Evolutionary conservation across 805 yeast genomes (phyloP).

Genomic region (Spathaspora girioi): DNA sequence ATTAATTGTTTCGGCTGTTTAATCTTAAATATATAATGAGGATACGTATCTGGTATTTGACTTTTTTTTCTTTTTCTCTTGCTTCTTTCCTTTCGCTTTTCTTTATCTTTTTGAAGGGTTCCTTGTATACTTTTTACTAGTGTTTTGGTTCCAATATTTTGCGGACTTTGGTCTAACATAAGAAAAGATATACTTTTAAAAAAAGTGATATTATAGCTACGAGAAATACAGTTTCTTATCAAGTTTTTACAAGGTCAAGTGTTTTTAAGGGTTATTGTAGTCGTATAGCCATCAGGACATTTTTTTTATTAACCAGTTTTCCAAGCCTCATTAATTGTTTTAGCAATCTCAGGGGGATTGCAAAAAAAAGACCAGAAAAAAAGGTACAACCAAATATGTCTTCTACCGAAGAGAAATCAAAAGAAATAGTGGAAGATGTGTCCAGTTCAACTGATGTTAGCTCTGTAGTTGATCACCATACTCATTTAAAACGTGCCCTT

Average conservation of each 20-base stretch:
- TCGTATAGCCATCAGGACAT: too few relatives aligned
- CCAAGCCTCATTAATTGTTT: not conserved
- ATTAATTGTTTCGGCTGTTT: not conserved
- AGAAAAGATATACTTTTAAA: too few relatives aligned
- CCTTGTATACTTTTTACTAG: not conserved
- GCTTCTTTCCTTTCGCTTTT: not conserved
- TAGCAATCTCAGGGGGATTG: not conserved
- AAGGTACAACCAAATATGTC: not conserved
- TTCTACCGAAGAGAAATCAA: not conserved
- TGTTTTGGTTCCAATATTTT: not conserved
- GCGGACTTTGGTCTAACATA: not conserved
- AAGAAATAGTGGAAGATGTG: not conserved
- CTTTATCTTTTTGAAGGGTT: not conserved
- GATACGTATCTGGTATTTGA: not conserved
- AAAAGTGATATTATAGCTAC: too few relatives aligned
- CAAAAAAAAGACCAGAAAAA: not conserved
- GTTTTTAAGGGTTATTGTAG: too few relatives aligned
- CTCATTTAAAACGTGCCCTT: conserved; percentile 42
- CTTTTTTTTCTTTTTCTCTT: not conserved
- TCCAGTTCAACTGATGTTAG: not conserved
- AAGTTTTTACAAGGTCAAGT: too few relatives aligned
- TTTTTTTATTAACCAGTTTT: not conserved
- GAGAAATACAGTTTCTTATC: too few relatives aligned
- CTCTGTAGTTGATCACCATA: conserved; percentile 16
- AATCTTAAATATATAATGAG: not conserved